Conservation (phyloP, 306 rosid species). For the Hippophae rhamnoides region DNA sequence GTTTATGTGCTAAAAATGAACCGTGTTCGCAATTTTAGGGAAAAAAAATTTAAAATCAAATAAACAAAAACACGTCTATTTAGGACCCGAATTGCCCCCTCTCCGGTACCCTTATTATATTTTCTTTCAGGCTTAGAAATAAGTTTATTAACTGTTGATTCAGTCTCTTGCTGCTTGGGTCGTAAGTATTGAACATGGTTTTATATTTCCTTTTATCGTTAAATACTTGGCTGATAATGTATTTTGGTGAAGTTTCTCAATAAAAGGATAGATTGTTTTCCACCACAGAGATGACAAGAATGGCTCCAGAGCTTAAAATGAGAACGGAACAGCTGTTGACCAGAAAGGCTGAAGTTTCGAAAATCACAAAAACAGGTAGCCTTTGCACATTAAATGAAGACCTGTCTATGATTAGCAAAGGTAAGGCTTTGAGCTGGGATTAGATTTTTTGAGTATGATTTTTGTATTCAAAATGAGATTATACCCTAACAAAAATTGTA, state of each 20-base stretch:
- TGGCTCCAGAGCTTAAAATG: constrained; percentile 47
- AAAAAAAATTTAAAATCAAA: no score
- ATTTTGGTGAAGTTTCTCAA: not conserved
- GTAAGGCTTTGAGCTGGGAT: constrained; percentile 25
- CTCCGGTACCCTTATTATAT: no score
- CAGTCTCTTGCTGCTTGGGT: no score
- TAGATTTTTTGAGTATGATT: not conserved
- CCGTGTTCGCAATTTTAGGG: no score
- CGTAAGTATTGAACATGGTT: no score
- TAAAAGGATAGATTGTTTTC: not conserved
- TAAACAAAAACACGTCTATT: no score
- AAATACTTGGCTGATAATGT: not conserved
- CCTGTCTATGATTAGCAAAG: constrained; percentile 25
- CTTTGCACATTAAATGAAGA: constrained; percentile 23
- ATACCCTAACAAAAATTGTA: not conserved
- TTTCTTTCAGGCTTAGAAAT: no score
- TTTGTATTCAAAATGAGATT: not conserved
- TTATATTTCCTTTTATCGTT: not conserved
- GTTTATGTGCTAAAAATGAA: no score
- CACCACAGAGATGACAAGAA: constrained; percentile 40
- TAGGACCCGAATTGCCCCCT: no score
- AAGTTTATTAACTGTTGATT: no score
- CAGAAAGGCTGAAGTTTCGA: constrained; percentile 31
- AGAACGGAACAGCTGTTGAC: constrained; percentile 37
- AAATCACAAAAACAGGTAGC: constrained; percentile 21